Evolutionary conservation across 148 eudicot species (phyloP), one percentile per base, ranked within the genome.

Genomic region (Vaccinium corymbosum): DNA sequence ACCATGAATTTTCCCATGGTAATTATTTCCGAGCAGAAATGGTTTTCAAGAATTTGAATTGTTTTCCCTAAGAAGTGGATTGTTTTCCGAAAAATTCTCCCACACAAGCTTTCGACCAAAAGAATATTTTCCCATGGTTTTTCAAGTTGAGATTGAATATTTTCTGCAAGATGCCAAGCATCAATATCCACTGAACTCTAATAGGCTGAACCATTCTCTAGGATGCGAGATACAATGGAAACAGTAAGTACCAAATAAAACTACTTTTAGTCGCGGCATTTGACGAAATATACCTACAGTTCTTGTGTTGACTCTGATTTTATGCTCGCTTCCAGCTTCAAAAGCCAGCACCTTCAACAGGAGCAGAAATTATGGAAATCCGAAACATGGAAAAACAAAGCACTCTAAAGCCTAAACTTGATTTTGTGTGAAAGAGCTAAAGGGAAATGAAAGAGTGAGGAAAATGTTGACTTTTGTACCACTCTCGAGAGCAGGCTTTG

Each of bases 401-500:
- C n/a, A 46, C 7, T 1, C 13, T 4, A 71, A 29, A 80, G 19
- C 22, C 12, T 9, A 51, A 29, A 80, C 52, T 25, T 71, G 62
- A 20, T 15, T 59, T 11, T 35, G 17, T 38, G 56, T 56, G 29
- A 48, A 71, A 15, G 27, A 76, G 3, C 27, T 35, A 75, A 12
- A 76, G 35, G 70, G 25, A 0, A 66, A 77, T 76, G 52, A 66
- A 17, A 78, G 32, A 42, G 13, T 55, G 20, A 15, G 48, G 32
- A 50, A 71, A 80, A 81, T 22, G 12, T 92, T 82, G 61, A 97
- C 99, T 86, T 81, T 85, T 46, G 99, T 97, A 89, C 95, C 98
- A 87, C 99, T 97, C 91, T 97, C 99, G 57, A 97, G 86, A 82
- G 99, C 99, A 88, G 98, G 90, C 85, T 97, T 97, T 48, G 99